Evolutionary conservation across 2,329 filamentous ascomycete species (phyloP).

Genomic region (Hypocreales sp.): DNA sequence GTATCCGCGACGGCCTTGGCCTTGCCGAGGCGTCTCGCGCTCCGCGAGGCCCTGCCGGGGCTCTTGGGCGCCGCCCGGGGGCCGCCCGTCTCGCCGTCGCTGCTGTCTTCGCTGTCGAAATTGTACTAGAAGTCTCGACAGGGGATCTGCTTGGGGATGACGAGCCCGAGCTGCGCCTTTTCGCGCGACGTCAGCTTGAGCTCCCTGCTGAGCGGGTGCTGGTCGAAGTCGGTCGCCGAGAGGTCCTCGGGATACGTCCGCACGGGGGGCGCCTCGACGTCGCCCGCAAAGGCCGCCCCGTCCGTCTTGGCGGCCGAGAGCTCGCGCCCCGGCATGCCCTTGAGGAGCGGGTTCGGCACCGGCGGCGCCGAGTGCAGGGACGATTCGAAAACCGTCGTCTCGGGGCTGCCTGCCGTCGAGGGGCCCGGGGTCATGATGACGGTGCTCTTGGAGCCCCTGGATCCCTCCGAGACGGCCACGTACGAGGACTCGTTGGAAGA

Average conservation of each 20-base stretch:
- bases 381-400: neutral
- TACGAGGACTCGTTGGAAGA: too few relatives aligned
- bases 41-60: slow-evolving; percentile 1
- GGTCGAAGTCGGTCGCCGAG: slow-evolving; percentile 16
- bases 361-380: slow-evolving; percentile 3
- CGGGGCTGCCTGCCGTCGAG: slow-evolving; percentile 2
- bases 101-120: slow-evolving; percentile 17
- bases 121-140: slow-evolving; percentile 21
- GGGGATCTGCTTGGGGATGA: slow-evolving; percentile 16
- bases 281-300: slow-evolving; percentile 16
- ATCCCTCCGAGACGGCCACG: slow-evolving; percentile 1
- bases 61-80: slow-evolving; percentile 1
- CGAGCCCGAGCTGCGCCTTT: slow-evolving; percentile 16
- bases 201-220: slow-evolving; percentile 19
- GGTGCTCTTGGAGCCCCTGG: neutral
- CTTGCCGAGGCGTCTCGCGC: slow-evolving; percentile 2
- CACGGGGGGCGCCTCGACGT: slow-evolving; percentile 13
- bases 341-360: slow-evolving; percentile 25
- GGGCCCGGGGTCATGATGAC: neutral
- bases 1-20: slow-evolving; percentile 5
- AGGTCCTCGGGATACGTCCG: slow-evolving; percentile 18
- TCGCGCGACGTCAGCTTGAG: slow-evolving; percentile 12
- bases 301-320: slow-evolving; percentile 21
- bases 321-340: slow-evolving; percentile 22
- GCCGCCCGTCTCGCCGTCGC: slow-evolving; percentile 4